A percentile compares a stretch with the other conserved stretches of the same genome.
These are phyloP conservation scores for Cucurbita argyrosperma DNA, from an alignment of 306 rosid genomes.

Conservation along the genomic window DNA sequence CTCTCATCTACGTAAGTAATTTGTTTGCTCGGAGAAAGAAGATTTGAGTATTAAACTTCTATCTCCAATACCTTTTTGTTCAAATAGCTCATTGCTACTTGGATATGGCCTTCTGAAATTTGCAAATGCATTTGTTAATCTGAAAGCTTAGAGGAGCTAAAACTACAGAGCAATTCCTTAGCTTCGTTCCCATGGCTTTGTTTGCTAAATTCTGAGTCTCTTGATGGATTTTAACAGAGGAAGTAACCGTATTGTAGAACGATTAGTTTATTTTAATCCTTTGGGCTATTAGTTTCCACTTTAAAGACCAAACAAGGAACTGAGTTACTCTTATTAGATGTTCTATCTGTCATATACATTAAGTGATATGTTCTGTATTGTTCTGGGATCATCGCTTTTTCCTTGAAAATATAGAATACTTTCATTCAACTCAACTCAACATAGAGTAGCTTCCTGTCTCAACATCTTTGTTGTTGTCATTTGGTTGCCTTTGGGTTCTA, in stretches of 20 bases:
- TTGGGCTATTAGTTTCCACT: not conserved
- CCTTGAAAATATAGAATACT: not conserved
- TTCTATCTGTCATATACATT: not conserved
- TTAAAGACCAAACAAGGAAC: not conserved
- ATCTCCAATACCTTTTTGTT: too few species aligned
- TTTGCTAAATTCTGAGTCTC: not conserved
- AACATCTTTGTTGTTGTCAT: not conserved
- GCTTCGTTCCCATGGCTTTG: not conserved
- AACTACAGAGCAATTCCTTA: not conserved
- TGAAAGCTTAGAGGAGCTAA: not conserved
- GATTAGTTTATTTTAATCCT: not conserved
- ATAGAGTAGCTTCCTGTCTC: not conserved
- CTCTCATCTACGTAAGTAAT: too few species aligned
- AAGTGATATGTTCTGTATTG: not conserved
- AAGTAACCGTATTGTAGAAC: not conserved
- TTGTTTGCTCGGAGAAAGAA: too few species aligned
- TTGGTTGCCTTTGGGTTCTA: too few species aligned
- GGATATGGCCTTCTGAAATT: not conserved
- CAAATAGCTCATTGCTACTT: too few species aligned
- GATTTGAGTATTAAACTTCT: too few species aligned
- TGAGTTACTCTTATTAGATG: not conserved
- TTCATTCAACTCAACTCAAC: not conserved
- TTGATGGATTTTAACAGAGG: not conserved
- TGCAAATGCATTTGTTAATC: not conserved
- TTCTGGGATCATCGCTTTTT: not conserved